Percentiles rank a stretch among this genome's conserved stretches.
These are phyloP conservation scores for Domatiomyces globalis DNA, from an alignment of 2,329 filamentous ascomycete genomes.

Conservation along the genomic window DNA sequence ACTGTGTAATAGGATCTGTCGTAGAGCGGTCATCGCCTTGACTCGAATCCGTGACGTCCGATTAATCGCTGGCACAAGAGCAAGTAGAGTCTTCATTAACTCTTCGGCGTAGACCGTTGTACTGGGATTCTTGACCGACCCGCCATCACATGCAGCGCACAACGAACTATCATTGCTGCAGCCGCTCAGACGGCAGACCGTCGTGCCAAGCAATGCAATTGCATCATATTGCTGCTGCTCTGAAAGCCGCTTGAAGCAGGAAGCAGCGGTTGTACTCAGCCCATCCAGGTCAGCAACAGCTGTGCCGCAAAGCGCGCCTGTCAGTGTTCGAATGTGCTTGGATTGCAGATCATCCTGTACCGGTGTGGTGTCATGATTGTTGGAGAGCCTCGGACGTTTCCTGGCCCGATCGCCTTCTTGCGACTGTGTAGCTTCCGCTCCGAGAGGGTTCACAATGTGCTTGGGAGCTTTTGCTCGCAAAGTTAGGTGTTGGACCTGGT, in stretches of 20 bases:
- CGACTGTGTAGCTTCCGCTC: slow-evolving; percentile 1
- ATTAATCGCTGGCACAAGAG: slow-evolving; percentile 28
- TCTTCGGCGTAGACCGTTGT: slow-evolving; percentile 14
- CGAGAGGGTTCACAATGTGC: neutral
- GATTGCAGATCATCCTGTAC: slow-evolving; percentile 10
- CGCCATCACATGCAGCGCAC: neutral
- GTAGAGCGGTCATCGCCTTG: slow-evolving; percentile 56
- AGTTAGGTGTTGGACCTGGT: neutral
- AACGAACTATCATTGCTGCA: neutral
- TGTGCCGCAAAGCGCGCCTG: slow-evolving; percentile 24
- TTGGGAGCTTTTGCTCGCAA: neutral
- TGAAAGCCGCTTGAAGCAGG: slow-evolving; percentile 32
- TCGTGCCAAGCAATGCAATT: slow-evolving; percentile 42
- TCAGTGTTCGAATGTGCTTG: slow-evolving; percentile 23
- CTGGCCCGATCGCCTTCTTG: slow-evolving; percentile 18
- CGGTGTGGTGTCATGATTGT: slow-evolving; percentile 20
- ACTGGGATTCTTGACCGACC: slow-evolving; percentile 16
- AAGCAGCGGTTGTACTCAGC: slow-evolving; percentile 30
- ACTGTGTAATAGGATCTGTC: slow-evolving; percentile 55
- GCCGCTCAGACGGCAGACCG: slow-evolving; percentile 37
- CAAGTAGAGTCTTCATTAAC: slow-evolving; percentile 31
- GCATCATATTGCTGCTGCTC: slow-evolving; percentile 39
- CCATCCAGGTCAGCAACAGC: slow-evolving; percentile 24
- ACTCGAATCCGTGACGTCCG: slow-evolving; percentile 49
- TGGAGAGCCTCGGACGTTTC: slow-evolving; percentile 26